A percentile compares a stretch with the other conserved stretches of the same genome.
Conservation (phyloP, 2,329 filamentous ascomycete genomes). For the Talaromyces sp. region DNA sequence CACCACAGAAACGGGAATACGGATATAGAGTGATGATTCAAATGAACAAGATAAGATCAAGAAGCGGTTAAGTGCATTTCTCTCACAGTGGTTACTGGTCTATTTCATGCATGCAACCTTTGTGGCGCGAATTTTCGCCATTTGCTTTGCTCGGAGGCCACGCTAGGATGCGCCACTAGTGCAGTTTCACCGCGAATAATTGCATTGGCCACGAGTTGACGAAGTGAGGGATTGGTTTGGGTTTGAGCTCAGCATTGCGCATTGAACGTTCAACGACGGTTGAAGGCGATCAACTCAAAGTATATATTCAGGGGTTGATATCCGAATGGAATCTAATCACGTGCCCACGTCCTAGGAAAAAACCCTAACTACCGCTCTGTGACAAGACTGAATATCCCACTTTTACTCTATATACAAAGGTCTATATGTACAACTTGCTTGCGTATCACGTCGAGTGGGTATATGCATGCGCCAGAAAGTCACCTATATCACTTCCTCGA, state of each 20-base stretch:
- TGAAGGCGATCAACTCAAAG: neutral
- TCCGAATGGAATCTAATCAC: neutral
- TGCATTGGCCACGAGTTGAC: neutral
- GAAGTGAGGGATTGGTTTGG: neutral
- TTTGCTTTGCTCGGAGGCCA: neutral
- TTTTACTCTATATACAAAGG: neutral
- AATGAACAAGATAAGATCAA: neutral
- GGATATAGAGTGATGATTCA: neutral
- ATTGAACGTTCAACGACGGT: neutral
- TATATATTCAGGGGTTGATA: neutral
- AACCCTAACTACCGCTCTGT: neutral
- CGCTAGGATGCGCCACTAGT: conserved; percentile 1
- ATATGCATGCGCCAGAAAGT: no score
- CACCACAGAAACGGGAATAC: neutral
- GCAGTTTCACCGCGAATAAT: conserved; percentile 1
- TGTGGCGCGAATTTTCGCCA: neutral
- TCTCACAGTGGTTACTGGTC: neutral
- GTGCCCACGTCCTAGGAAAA: neutral
- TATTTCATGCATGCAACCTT: neutral
- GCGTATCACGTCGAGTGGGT: neutral
- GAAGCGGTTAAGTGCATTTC: neutral
- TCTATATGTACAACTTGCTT: neutral
- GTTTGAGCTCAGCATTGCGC: neutral
- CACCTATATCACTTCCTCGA: neutral
- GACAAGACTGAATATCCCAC: no score